Percentiles rank a stretch among this genome's conserved stretches.
Evolutionary conservation across 2,329 filamentous ascomycete genomes (phyloP).

Genomic region (Neospermospora avenae): DNA sequence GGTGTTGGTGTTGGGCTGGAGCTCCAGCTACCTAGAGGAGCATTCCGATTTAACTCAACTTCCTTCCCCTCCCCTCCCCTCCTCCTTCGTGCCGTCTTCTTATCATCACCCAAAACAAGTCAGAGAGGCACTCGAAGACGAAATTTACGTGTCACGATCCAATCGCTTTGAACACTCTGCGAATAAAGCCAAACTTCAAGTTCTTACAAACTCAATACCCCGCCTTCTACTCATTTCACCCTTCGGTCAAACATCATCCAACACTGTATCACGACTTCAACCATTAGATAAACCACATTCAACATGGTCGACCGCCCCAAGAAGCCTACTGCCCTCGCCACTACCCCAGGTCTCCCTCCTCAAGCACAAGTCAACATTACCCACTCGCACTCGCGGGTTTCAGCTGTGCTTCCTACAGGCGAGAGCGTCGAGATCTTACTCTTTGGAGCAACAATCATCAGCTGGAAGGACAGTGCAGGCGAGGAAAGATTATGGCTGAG

Average conservation of each 20-base stretch:
- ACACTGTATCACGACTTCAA: neutral
- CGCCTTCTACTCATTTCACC: too few relatives aligned
- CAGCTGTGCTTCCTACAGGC: conserved; percentile 78
- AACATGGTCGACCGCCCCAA: conserved; percentile 76
- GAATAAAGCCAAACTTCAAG: too few relatives aligned
- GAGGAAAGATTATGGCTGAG: conserved; percentile 85
- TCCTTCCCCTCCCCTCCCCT: too few relatives aligned
- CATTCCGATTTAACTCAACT: too few relatives aligned
- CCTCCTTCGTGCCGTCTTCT: too few relatives aligned
- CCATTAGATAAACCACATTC: neutral
- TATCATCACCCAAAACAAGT: too few relatives aligned
- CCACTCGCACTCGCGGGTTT: conserved; percentile 67
- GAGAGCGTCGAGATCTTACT: conserved; percentile 83
- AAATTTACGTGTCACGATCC: too few relatives aligned
- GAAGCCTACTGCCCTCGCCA: conserved; percentile 73
- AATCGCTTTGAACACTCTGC: too few relatives aligned
- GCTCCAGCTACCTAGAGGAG: too few relatives aligned
- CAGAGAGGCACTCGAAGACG: too few relatives aligned
- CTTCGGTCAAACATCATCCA: neutral
- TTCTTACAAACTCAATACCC: too few relatives aligned
- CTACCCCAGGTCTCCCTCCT: conserved; percentile 70
- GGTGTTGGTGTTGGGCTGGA: too few relatives aligned
- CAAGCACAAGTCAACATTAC: conserved; percentile 73
- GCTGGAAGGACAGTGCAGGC: conserved; percentile 81
- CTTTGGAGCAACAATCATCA: conserved; percentile 88